A percentile compares a stretch with the other conserved stretches of the same genome.
phyloP scores from a whole-genome alignment of 495 filamentous ascomycete genomes.

The Rostrohypoxylon terebratum region DNA sequence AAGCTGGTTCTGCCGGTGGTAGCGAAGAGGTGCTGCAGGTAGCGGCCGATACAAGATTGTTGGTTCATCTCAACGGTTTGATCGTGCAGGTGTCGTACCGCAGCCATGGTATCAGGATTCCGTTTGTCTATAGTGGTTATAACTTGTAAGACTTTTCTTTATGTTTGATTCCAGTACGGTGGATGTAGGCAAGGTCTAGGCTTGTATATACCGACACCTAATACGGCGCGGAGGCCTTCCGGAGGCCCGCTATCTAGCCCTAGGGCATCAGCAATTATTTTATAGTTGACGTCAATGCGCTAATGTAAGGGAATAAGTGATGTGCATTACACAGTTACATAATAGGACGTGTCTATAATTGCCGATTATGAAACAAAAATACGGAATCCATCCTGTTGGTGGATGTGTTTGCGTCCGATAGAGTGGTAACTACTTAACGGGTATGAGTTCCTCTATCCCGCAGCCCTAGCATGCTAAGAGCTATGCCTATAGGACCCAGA shows the following conservation, averaged over 20 bases:
- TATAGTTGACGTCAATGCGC: neutral
- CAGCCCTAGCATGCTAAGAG: neutral
- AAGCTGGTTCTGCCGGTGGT: neutral
- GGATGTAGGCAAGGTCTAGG: slow-evolving; percentile 16
- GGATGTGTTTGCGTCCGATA: slow-evolving; percentile 2
- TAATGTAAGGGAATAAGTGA: neutral
- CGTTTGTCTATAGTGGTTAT: neutral
- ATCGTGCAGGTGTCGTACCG: neutral
- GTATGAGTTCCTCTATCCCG: slow-evolving; percentile 2
- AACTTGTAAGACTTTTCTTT: neutral
- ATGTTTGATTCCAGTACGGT: neutral
- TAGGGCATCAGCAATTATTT: neutral
- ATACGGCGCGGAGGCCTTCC: slow-evolving; percentile 2
- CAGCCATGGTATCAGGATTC: neutral
- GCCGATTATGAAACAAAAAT: neutral
- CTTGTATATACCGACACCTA: neutral
- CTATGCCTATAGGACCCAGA: neutral
- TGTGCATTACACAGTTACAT: neutral
- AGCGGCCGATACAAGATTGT: slow-evolving; percentile 1
- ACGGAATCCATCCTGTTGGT: neutral
- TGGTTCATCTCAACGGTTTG: neutral
- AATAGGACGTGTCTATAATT: neutral
- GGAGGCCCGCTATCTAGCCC: neutral
- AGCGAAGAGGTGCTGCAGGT: slow-evolving; percentile 22
- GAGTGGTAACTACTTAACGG: slow-evolving; percentile 5